Base-by-base conservation (phyloP, 139 green algal species). In the Chlamydomonas sp. region DNA sequence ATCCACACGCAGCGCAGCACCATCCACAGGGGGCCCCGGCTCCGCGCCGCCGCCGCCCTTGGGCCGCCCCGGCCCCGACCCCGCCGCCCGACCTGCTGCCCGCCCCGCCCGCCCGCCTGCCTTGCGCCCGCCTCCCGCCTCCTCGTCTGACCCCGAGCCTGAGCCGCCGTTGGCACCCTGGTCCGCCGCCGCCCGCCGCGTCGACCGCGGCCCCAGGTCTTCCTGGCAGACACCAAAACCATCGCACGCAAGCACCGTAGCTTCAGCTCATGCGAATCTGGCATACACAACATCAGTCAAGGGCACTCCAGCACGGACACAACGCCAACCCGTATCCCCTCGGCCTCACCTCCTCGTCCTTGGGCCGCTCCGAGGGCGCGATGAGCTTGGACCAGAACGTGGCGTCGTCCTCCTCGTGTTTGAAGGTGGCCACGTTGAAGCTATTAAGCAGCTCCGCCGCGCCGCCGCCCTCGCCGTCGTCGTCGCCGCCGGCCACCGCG, bases 341-440 rank as follows among this genome's bases (percentile, higher is more conserved):
- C 31, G 31, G 77, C n/a, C 81, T n/a, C 80, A 91, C 76, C 64
- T 91, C 79, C 49, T 94, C 90, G 10, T 88, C 86, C 4, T 68
- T 49, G 5, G 90, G 79, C 58, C 93, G 88, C 76, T 97, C 86
- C 10, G 92, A 76, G 63, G 94, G 87, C 10, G 96, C 94, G 64
- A 99, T 99, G 66, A 99, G 96, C 6, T 95, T 87, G 86, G 91
- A 96, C 97, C 97, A 99, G 86, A 99, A 99, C 5, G 96, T 95
- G 1, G 94, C 91, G 81, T 99, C 97, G 68, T 99, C 96, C 85
- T 99, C 97, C 69, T 93, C 93, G 63, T 91, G 92, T 75, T 96
- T 97, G 90, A 98, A 98, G 8, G 95, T 98, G 17, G 96, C 95
- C 73, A 98, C 96, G 85, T 98, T 98, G 94, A 98, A 99, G 62